phyloP scores from a whole-genome alignment of 352 stramenopile genomes.

The Pythium insidiosum region DNA sequence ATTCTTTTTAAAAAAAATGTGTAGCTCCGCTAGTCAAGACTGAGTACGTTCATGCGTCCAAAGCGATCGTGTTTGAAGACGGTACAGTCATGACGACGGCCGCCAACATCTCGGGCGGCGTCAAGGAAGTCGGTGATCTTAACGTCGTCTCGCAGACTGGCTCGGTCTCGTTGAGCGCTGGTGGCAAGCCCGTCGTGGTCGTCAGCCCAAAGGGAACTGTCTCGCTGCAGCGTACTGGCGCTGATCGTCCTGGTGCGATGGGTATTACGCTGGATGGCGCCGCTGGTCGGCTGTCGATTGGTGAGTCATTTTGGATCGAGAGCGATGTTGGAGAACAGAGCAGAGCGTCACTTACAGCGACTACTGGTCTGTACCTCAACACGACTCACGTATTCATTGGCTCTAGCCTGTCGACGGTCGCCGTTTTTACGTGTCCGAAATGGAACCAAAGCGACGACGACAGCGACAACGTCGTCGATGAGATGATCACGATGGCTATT shows the following conservation, averaged over 20 bases:
- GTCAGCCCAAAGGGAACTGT: slow-evolving; percentile 49
- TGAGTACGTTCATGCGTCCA: slow-evolving; percentile 54
- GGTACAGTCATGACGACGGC: slow-evolving; percentile 76
- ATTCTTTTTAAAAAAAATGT: too few species aligned
- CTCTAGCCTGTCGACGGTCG: slow-evolving; percentile 2
- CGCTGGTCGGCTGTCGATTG: slow-evolving; percentile 29
- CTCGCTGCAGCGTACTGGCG: slow-evolving; percentile 30
- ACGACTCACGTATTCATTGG: slow-evolving; percentile 22
- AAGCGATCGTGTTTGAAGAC: slow-evolving; percentile 65
- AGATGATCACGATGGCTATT: slow-evolving; percentile 39
- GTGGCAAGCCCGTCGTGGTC: slow-evolving; percentile 45
- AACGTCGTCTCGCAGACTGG: slow-evolving; percentile 68
- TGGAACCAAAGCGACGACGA: not conserved
- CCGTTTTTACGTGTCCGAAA: slow-evolving; percentile 9
- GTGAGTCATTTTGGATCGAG: slow-evolving; percentile 25
- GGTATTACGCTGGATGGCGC: slow-evolving; percentile 47
- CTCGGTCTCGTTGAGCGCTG: slow-evolving; percentile 52
- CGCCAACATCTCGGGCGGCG: slow-evolving; percentile 61
- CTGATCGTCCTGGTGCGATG: slow-evolving; percentile 28
- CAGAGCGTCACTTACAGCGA: too few species aligned
- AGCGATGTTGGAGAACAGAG: too few species aligned
- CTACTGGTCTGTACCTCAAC: slow-evolving; percentile 50
- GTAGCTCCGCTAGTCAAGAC: slow-evolving; percentile 43
- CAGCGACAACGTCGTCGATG: not conserved
- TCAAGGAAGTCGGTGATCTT: slow-evolving; percentile 66